Evolutionary conservation across 2,329 filamentous ascomycete species (phyloP).

Genomic region (Leptographium procerum): DNA sequence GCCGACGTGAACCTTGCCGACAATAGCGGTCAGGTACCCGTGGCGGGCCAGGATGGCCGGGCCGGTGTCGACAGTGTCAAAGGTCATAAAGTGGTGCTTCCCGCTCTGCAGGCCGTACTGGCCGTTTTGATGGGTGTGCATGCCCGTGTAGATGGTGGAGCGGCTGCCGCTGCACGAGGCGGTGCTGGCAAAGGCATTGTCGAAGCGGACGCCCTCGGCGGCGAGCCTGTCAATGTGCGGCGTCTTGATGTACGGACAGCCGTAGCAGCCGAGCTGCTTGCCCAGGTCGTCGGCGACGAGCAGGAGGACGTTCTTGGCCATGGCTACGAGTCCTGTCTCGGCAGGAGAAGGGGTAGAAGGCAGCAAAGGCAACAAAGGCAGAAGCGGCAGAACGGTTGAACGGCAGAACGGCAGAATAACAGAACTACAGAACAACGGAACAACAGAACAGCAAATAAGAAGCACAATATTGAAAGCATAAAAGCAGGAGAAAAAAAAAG

Average conservation of each 20-base stretch:
- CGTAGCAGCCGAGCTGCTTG: constrained; percentile 7
- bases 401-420: too few relatives aligned
- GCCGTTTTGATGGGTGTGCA: constrained; percentile 36
- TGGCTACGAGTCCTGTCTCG: background rate
- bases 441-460: too few relatives aligned
- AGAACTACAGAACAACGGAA: too few relatives aligned
- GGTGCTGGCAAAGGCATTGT: constrained; percentile 30
- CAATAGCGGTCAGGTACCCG: constrained; percentile 33
- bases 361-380: too few relatives aligned
- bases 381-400: too few relatives aligned
- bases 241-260: constrained; percentile 17
- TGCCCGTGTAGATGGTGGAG: constrained; percentile 35
- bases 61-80: constrained; percentile 29
- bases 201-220: constrained; percentile 23
- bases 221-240: constrained; percentile 31
- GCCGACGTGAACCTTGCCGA: constrained; percentile 38
- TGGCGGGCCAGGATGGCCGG: constrained; percentile 25
- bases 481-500: background rate
- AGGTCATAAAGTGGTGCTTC: constrained; percentile 30
- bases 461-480: too few relatives aligned
- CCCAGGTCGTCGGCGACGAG: constrained; percentile 8
- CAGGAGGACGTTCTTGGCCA: constrained; percentile 5
- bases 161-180: constrained; percentile 37
- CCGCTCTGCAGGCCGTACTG: constrained; percentile 30
- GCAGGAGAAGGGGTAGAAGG: too few relatives aligned